These are phyloP conservation scores for Termitomyces sp. DNA, from an alignment of 768 basidiomycete species.

Conservation along the genomic window DNA sequence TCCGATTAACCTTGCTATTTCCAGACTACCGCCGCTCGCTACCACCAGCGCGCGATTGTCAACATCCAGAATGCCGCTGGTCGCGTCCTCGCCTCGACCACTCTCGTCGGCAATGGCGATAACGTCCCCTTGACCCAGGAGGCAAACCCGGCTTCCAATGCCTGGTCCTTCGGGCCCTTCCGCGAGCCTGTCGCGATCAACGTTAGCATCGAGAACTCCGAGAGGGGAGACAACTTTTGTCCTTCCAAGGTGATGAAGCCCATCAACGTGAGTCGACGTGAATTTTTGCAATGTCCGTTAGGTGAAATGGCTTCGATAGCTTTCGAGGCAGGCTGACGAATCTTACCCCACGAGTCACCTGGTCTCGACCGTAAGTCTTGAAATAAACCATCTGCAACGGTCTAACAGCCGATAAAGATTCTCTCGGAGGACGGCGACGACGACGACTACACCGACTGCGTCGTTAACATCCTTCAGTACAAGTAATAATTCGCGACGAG, in stretches of 20 bases:
- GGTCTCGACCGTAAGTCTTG: conserved; percentile 7
- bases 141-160: neutral
- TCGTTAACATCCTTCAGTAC: conserved; percentile 10
- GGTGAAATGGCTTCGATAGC: neutral
- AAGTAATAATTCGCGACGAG: neutral
- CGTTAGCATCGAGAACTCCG: conserved; percentile 1
- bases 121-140: conserved; percentile 5
- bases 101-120: conserved; percentile 2
- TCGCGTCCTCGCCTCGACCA: neutral
- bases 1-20: neutral
- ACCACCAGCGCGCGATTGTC: conserved; percentile 8
- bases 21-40: conserved; percentile 1
- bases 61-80: neutral
- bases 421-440: conserved; percentile 9
- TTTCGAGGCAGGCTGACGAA: neutral
- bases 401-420: neutral
- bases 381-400: no score
- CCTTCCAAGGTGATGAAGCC: conserved; percentile 4
- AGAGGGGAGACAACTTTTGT: neutral
- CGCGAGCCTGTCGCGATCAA: neutral
- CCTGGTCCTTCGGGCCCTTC: conserved; percentile 10
- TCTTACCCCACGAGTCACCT: neutral
- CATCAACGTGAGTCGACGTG: neutral
- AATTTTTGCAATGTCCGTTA: neutral
- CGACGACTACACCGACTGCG: conserved; percentile 10